phyloP scores from a whole-genome alignment of 2,329 filamentous ascomycete genomes.

The Esteya vermicola region DNA sequence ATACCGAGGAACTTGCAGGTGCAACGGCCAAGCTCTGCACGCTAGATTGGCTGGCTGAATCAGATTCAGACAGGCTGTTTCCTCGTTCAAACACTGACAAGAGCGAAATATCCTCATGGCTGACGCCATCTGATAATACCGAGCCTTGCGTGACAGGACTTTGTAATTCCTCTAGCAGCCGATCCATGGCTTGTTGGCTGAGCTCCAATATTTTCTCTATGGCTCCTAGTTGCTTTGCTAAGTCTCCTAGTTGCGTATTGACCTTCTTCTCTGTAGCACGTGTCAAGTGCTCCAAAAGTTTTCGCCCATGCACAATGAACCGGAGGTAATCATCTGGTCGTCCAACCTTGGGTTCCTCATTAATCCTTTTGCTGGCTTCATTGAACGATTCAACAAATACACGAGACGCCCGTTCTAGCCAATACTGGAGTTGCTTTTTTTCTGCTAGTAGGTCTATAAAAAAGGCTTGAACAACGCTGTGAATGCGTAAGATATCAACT shows the following conservation, averaged over 20 bases:
- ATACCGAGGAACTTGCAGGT: background rate
- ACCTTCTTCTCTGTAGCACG: conserved; percentile 21
- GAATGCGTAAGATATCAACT: conserved; percentile 34
- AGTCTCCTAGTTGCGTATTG: background rate
- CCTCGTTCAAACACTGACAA: conserved; percentile 36
- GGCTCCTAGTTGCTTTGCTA: conserved; percentile 4
- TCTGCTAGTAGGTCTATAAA: conserved; percentile 31
- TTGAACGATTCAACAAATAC: conserved; percentile 36
- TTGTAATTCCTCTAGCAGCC: conserved; percentile 25
- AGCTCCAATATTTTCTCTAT: background rate
- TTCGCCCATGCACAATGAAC: conserved; percentile 35
- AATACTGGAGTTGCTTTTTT: conserved; percentile 26
- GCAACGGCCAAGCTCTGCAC: conserved; percentile 13
- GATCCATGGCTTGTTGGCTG: conserved; percentile 27
- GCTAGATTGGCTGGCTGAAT: conserved; percentile 25
- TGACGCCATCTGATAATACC: background rate
- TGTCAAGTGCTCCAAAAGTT: conserved; percentile 27
- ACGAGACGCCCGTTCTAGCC: conserved; percentile 31
- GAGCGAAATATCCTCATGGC: conserved; percentile 16
- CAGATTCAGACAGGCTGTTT: conserved; percentile 32
- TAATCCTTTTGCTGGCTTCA: conserved; percentile 27
- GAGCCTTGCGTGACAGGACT: conserved; percentile 22
- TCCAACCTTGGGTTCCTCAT: conserved; percentile 24
- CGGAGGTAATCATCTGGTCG: conserved; percentile 37
- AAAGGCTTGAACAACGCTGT: conserved; percentile 38